A percentile compares a stretch with the other conserved stretches of the same genome.
These are phyloP conservation scores for Fraxinus sp. DNA, from an alignment of 305 asterid species.

Conservation along the genomic window DNA sequence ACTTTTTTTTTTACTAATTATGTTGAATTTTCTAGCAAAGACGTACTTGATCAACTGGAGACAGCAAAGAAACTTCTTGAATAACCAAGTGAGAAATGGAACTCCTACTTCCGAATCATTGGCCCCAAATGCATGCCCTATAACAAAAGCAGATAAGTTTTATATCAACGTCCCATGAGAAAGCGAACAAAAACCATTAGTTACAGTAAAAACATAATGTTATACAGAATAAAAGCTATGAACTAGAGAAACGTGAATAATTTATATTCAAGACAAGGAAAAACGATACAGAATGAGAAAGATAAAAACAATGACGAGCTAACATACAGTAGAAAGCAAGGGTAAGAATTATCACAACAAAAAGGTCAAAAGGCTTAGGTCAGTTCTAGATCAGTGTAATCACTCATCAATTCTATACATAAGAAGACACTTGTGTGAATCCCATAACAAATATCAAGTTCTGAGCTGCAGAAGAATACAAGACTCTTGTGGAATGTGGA, in stretches of 20 bases:
- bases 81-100: background rate
- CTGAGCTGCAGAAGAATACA: background rate
- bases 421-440: background rate
- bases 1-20: background rate
- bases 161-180: background rate
- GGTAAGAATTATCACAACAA: background rate
- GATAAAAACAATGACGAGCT: background rate
- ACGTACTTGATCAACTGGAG: background rate
- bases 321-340: background rate
- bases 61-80: background rate
- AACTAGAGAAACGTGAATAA: background rate
- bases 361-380: background rate
- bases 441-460: background rate
- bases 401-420: background rate
- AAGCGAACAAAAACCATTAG: background rate
- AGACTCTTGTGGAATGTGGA: background rate
- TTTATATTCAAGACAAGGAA: background rate
- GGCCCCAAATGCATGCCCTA: constrained; percentile 9
- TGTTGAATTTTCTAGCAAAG: background rate
- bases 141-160: background rate
- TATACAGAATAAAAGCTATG: background rate
- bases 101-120: background rate
- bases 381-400: background rate
- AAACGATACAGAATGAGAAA: background rate
- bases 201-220: background rate